Conservation (phyloP, 192 early-diverging fungal genomes). For the Cetraspora pellucida region DNA sequence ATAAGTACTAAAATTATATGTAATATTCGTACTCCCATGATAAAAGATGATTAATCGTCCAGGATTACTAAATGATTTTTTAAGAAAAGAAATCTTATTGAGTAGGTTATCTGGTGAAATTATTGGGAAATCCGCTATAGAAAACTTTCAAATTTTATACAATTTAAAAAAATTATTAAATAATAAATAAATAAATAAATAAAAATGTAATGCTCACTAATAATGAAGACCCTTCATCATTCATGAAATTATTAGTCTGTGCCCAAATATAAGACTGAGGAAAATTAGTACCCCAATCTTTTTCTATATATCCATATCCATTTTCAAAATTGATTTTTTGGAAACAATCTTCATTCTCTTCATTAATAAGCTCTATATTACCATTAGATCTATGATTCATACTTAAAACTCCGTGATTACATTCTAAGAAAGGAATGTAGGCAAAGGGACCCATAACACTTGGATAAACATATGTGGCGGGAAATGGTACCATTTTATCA, state of each 20-base stretch:
- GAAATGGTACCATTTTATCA: constrained; percentile 37
- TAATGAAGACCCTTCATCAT: constrained; percentile 34
- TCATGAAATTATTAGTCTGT: constrained; percentile 48
- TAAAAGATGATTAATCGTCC: constrained; percentile 43
- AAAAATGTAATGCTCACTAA: constrained; percentile 7
- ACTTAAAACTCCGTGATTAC: constrained; percentile 52
- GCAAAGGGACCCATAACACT: constrained; percentile 50
- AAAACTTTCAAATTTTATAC: not conserved
- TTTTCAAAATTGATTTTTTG: constrained; percentile 32
- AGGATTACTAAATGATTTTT: constrained; percentile 13
- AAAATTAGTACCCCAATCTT: constrained; percentile 57
- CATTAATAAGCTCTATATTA: constrained; percentile 36
- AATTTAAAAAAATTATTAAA: too few relatives aligned
- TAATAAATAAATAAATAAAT: too few relatives aligned
- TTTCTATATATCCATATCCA: constrained; percentile 52
- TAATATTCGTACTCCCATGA: constrained; percentile 40
- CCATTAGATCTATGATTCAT: constrained; percentile 40
- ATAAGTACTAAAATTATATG: constrained; percentile 48
- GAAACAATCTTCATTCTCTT: constrained; percentile 9
- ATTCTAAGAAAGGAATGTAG: constrained; percentile 52
- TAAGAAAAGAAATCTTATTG: not conserved
- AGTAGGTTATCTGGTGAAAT: constrained; percentile 1
- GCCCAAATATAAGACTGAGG: constrained; percentile 56
- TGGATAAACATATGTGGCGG: constrained; percentile 33
- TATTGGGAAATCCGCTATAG: constrained; percentile 4